A percentile compares a stretch with the other conserved stretches of the same genome.
These are phyloP conservation scores for Abelmoschus esculentus DNA, from an alignment of 345 rosid genomes.

Conservation along the genomic window DNA sequence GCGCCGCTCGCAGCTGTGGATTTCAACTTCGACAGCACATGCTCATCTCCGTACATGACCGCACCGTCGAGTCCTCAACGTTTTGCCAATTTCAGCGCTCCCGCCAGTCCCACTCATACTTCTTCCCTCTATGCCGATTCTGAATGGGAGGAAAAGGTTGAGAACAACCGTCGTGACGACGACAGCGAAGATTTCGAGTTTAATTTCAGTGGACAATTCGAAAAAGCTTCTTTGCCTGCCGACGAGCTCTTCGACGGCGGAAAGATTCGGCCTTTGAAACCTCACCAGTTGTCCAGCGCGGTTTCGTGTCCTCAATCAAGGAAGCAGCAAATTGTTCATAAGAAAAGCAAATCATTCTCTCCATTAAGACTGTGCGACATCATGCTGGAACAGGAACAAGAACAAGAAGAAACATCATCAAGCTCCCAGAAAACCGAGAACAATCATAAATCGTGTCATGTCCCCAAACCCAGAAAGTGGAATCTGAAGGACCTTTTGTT, in stretches of 20 bases:
- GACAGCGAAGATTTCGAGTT: constrained; percentile 56
- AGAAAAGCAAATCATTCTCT: constrained; percentile 52
- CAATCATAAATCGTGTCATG: no score
- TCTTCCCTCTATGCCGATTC: neutral
- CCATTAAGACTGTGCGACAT: no score
- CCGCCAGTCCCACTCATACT: constrained; percentile 50
- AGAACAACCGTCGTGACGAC: neutral
- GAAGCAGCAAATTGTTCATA: constrained; percentile 19
- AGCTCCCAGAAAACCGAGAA: no score
- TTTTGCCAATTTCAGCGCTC: constrained; percentile 33
- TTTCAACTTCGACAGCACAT: constrained; percentile 68
- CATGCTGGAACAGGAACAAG: no score
- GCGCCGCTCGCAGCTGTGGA: constrained; percentile 32
- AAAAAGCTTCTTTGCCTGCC: constrained; percentile 33
- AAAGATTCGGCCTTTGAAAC: constrained; percentile 66
- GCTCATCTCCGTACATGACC: constrained; percentile 24
- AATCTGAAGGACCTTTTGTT: no score
- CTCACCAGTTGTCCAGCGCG: neutral
- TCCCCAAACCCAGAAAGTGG: no score
- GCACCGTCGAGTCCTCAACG: no score
- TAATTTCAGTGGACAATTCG: constrained; percentile 68
- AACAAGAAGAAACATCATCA: no score
- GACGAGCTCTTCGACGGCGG: constrained; percentile 89
- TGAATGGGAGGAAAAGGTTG: neutral
- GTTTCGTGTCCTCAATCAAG: constrained; percentile 31